Evolutionary conservation across 176 grass and related monocot genomes (phyloP).

Genomic region (Luzula sylvatica): DNA sequence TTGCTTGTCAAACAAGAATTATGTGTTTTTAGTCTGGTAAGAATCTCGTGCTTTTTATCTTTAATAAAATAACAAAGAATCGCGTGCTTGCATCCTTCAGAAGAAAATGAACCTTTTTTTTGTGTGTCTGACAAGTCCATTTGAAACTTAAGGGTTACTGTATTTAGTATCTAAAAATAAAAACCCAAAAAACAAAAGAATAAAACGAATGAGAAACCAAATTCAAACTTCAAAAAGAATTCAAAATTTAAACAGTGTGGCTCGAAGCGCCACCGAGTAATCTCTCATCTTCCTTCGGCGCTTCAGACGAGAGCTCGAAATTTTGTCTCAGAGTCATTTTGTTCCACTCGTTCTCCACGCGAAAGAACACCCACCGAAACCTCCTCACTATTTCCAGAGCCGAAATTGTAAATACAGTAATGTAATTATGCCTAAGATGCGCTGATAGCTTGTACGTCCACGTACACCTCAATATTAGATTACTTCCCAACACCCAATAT

Average conservation of each 20-base stretch:
- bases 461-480: constrained; percentile 61
- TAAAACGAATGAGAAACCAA: constrained; percentile 1
- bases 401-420: constrained; percentile 55
- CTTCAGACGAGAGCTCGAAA: constrained; percentile 45
- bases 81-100: too few species aligned
- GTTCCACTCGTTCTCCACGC: constrained; percentile 83
- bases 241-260: constrained; percentile 33
- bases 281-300: constrained; percentile 43
- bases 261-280: constrained; percentile 45
- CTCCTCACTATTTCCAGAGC: constrained; percentile 58
- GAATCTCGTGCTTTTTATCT: too few species aligned
- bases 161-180: too few species aligned
- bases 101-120: too few species aligned
- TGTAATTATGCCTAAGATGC: constrained; percentile 79
- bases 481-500: constrained; percentile 71
- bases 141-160: too few species aligned
- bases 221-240: constrained; percentile 5
- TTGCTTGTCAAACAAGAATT: too few species aligned
- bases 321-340: constrained; percentile 58
- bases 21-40: too few species aligned
- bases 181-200: constrained; percentile 24
- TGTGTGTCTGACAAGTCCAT: too few species aligned
- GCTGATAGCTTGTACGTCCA: constrained; percentile 89
- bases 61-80: too few species aligned
- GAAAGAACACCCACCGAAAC: constrained; percentile 81